Percentiles rank a stretch among this genome's conserved stretches.
Evolutionary conservation across 306 rosid species (phyloP).

Genomic region (Echinosophora koreensis): DNA sequence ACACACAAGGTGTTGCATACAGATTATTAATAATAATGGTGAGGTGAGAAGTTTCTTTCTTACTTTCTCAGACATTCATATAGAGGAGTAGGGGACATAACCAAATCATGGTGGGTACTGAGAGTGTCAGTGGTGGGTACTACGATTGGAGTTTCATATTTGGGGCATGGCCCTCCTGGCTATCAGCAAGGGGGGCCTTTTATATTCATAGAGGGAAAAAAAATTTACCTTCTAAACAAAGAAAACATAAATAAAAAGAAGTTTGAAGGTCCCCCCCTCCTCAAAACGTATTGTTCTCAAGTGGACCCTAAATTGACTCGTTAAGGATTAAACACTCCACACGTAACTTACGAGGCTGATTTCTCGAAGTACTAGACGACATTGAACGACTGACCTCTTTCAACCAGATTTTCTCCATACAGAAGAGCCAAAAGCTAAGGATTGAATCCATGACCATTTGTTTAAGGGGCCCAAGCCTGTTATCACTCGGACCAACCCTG

Average conservation of each 20-base stretch:
- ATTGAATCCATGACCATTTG: too few species aligned
- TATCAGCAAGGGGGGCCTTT: not conserved
- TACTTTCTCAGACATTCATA: not conserved
- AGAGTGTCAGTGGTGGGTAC: not conserved
- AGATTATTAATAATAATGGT: not conserved
- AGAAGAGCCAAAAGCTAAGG: too few species aligned
- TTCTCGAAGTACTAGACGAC: too few species aligned
- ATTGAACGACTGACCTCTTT: too few species aligned
- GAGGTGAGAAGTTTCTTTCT: not conserved
- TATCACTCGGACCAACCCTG: too few species aligned
- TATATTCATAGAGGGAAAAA: not conserved
- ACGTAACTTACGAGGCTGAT: too few species aligned
- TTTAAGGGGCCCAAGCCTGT: too few species aligned
- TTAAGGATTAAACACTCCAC: too few species aligned
- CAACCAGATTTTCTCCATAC: too few species aligned
- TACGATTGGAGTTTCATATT: conserved; percentile 25
- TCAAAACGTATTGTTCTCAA: too few species aligned
- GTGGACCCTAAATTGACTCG: too few species aligned
- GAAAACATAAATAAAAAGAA: not conserved
- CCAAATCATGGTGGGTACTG: conserved; percentile 23
- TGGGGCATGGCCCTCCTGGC: not conserved
- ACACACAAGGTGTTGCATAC: not conserved
- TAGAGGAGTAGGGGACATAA: not conserved
- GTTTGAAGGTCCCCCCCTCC: not conserved
- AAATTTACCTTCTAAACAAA: not conserved